Percentiles rank a stretch among this genome's conserved stretches.
Evolutionary conservation across 2,329 filamentous ascomycete species (phyloP).

Genomic region (Fusarium brachygibbosum): DNA sequence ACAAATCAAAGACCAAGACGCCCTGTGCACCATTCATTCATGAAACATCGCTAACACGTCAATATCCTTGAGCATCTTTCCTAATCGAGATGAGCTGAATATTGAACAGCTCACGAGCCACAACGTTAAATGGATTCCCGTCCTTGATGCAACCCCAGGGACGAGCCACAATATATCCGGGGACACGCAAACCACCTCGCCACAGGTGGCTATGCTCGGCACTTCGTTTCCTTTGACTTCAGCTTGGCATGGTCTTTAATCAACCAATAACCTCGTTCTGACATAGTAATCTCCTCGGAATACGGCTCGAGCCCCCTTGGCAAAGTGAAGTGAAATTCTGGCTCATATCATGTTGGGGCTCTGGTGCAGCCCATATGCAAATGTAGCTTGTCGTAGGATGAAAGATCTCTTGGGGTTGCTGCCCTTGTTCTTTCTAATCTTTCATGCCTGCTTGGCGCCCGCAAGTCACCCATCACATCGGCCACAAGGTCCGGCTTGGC

Average conservation of each 20-base stretch:
- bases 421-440: conserved; percentile 9
- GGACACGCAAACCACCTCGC: conserved; percentile 50
- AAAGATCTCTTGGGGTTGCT: conserved; percentile 9
- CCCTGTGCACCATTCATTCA: conserved; percentile 9
- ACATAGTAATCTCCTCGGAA: conserved; percentile 25
- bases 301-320: conserved; percentile 41
- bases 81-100: conserved; percentile 36
- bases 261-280: conserved; percentile 22
- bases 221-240: conserved; percentile 22
- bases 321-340: conserved; percentile 13
- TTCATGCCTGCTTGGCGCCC: conserved; percentile 24
- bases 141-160: conserved; percentile 22
- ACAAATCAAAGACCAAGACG: conserved; percentile 28
- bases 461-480: conserved; percentile 11
- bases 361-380: conserved; percentile 13
- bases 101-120: conserved; percentile 37
- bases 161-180: conserved; percentile 15
- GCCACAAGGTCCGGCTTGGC: conserved; percentile 29
- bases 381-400: conserved; percentile 7
- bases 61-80: conserved; percentile 17
- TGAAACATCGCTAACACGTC: conserved; percentile 40
- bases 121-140: conserved; percentile 35
- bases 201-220: conserved; percentile 48
- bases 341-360: conserved; percentile 13
- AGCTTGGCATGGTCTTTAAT: conserved; percentile 18